Base-by-base conservation (phyloP, 1,284 basidiomycete genomes). In the Hymenochaete sp. region DNA sequence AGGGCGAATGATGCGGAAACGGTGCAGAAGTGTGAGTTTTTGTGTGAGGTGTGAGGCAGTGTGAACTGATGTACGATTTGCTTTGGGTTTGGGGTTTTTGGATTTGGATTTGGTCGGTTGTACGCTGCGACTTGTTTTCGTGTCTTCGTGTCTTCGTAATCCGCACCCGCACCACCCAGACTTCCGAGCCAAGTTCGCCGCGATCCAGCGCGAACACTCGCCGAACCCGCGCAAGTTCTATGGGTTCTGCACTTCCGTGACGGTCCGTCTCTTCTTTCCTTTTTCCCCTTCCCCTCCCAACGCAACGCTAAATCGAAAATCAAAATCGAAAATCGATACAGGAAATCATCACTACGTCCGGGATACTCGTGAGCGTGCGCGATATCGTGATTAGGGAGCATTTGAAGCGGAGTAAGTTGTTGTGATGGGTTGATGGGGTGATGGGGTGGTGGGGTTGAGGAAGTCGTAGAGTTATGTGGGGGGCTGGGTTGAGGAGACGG, bases 181-280 rank as follows among this genome's bases (percentile, higher is more conserved):
- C 39, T 50, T 54, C 37, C 47, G 47, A 33, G 49, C 49, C n/a
- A 56, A 56, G 48, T 56, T 56, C 41, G 50, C 45, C 22, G 55
- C 53, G 2, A 53, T 56, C 27, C 53, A 56, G 28, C 45, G 50
- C n/a, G 49, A 51, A 29, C 51, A 54, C 35, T 53, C 54, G 22
- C 49, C 55, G 5, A 49, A 47, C 14, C 49, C 49, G 14, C 41
- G 52, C 31, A 84, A 83, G 56, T 87, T 86, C 54, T 87, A 87
- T 56, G 79, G 79, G 2, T 86, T 84, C 57, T 80, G 77, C 53
- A 87, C 84, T 13, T 82, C 79, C 14, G 82, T 87, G 27, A 87
- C 82, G 43, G 79, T 81, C 52, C 41, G 72, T 57, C 32, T 16
- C 38, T 45, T 24, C 22, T 29, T 18, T 21, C 19, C 42, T 36